A percentile compares a stretch with the other conserved stretches of the same genome.
Conservation (phyloP, 495 filamentous ascomycete genomes). For the Penicillium verhagenii region DNA sequence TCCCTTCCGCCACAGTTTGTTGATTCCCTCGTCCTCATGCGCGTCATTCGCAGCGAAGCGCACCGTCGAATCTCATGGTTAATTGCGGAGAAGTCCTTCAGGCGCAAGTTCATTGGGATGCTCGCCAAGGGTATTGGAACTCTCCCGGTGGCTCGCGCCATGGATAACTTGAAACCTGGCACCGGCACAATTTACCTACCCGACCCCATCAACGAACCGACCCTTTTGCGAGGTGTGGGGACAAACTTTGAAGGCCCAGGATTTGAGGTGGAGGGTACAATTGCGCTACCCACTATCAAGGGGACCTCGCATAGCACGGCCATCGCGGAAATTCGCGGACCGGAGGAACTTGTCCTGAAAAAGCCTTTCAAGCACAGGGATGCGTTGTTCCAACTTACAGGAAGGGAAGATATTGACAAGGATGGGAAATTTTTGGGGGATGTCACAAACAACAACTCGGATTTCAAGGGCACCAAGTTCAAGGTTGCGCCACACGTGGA, state of each 20-base stretch:
- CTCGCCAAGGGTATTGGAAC: conserved; percentile 76
- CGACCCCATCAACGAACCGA: conserved; percentile 79
- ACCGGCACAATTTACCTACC: conserved; percentile 86
- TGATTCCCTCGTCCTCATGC: conserved; percentile 91
- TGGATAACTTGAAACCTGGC: conserved; percentile 81
- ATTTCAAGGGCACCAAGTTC: conserved; percentile 76
- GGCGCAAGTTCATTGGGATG: conserved; percentile 80
- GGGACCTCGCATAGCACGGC: conserved; percentile 75
- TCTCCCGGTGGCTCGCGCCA: conserved; percentile 83
- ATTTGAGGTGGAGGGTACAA: conserved; percentile 73
- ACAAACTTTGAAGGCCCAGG: conserved; percentile 77
- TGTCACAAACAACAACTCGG: conserved; percentile 36
- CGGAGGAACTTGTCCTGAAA: conserved; percentile 82
- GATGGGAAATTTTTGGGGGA: conserved; percentile 53
- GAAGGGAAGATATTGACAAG: conserved; percentile 62
- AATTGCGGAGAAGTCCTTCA: conserved; percentile 91
- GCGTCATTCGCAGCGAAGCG: conserved; percentile 78
- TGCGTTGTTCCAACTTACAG: conserved; percentile 75
- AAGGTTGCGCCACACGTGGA: conserved; percentile 92
- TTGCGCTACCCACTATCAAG: conserved; percentile 82
- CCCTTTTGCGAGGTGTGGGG: conserved; percentile 79
- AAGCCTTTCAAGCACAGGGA: conserved; percentile 74
- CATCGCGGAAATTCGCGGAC: conserved; percentile 73
- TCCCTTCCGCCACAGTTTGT: conserved; percentile 65
- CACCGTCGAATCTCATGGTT: conserved; percentile 87